phyloP scores from a whole-genome alignment of 352 stramenopile genomes.

The Globisporangium recalcitrans region DNA sequence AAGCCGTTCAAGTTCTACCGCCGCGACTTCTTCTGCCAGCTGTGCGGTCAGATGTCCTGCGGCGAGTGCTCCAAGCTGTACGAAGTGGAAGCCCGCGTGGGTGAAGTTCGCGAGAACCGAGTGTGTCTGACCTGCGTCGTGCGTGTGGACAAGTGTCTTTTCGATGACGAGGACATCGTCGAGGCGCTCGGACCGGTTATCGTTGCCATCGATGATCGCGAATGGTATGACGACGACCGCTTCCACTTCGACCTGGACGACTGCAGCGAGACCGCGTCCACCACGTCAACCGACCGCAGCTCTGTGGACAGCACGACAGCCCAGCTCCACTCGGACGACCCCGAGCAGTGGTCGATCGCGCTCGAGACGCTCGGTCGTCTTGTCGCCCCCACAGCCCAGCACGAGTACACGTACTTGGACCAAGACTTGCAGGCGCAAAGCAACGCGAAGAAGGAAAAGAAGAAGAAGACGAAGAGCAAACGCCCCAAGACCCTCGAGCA shows the following conservation, averaged over 20 bases:
- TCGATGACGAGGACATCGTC: constrained; percentile 43
- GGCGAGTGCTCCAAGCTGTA: constrained; percentile 36
- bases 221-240: constrained; percentile 29
- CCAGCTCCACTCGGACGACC: constrained; percentile 39
- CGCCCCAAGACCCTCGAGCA: constrained; percentile 15
- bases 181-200: constrained; percentile 37
- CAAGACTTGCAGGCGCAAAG: not conserved
- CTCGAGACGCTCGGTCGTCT: constrained; percentile 44
- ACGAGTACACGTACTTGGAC: constrained; percentile 8
- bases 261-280: not conserved
- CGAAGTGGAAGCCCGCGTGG: constrained; percentile 35
- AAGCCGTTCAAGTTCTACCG: constrained; percentile 40
- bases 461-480: constrained; percentile 16
- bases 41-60: constrained; percentile 40
- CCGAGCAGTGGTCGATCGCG: constrained; percentile 29
- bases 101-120: constrained; percentile 34
- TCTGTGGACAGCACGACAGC: constrained; percentile 25
- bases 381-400: constrained; percentile 20
- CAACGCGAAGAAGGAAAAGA: not conserved
- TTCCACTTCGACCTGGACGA: constrained; percentile 13
- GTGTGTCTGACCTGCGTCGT: constrained; percentile 39
- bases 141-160: constrained; percentile 38
- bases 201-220: constrained; percentile 30
- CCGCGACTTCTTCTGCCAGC: too few species aligned
- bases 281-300: constrained; percentile 1